Evolutionary conservation across 345 rosid genomes (phyloP).

Genomic region (Rhodomyrtus tomentosa): DNA sequence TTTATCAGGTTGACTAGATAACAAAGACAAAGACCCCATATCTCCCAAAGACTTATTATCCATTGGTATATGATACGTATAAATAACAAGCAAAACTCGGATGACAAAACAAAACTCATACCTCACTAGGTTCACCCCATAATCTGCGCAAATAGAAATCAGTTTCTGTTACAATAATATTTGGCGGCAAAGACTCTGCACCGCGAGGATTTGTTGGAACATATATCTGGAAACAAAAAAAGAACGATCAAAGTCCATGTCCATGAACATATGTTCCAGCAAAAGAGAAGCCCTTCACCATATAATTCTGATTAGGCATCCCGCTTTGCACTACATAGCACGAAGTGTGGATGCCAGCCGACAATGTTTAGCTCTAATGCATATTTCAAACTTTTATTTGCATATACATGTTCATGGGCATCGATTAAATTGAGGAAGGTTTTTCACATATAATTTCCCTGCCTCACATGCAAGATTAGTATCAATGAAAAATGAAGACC

Average conservation of each 20-base stretch:
- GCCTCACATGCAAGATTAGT: neutral
- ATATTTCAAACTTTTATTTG: neutral
- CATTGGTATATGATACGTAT: neutral
- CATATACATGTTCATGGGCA: neutral
- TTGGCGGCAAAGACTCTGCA: conserved; percentile 87
- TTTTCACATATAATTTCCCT: neutral
- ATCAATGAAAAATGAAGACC: neutral
- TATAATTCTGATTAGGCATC: neutral
- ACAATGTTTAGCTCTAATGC: neutral
- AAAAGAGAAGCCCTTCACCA: neutral
- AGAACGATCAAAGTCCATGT: neutral
- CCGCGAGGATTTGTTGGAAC: conserved; percentile 87
- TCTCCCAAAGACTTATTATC: neutral
- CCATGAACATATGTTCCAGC: neutral
- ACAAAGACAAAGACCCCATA: neutral
- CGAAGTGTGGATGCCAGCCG: neutral
- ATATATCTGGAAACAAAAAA: conserved; percentile 41
- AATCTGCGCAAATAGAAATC: conserved; percentile 80
- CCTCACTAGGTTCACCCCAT: conserved; percentile 97
- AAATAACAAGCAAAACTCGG: neutral
- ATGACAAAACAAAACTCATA: conserved; percentile 12
- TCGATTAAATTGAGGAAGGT: neutral
- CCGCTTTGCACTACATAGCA: neutral
- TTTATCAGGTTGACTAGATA: neutral
- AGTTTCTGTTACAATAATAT: conserved; percentile 66